These are phyloP conservation scores for Colletotrichum sp. DNA, from an alignment of 2,329 filamentous ascomycete genomes.

Conservation along the genomic window DNA sequence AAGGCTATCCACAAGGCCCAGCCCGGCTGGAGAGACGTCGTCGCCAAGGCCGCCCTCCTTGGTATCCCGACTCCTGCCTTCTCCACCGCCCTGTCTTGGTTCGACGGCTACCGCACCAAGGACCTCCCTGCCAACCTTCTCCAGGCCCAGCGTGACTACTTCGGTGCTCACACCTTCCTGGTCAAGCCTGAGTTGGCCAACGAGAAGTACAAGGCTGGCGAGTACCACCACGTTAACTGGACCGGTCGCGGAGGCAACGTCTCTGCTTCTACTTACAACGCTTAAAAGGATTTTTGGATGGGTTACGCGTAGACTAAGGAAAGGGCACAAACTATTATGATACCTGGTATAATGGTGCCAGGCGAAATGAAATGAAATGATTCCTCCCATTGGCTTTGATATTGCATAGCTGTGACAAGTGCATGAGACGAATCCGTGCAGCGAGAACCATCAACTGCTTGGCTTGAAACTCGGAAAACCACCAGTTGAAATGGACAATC, in stretches of 20 bases:
- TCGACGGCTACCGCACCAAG: constrained; percentile 97
- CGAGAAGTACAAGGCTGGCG: constrained; percentile 80
- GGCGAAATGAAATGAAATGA: constrained; percentile 18
- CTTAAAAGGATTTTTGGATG: constrained; percentile 59
- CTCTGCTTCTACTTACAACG: constrained; percentile 96
- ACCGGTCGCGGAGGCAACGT: constrained; percentile 97
- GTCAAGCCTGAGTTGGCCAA: constrained; percentile 82
- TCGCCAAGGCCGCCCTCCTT: constrained; percentile 89
- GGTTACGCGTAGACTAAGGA: constrained; percentile 17
- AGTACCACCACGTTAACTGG: constrained; percentile 99
- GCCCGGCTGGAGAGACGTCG: constrained; percentile 87
- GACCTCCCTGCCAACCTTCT: constrained; percentile 97
- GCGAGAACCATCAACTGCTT: background rate
- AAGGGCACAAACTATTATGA: constrained; percentile 12
- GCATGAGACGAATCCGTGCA: fast-evolving
- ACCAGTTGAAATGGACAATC: background rate
- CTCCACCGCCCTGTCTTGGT: constrained; percentile 97
- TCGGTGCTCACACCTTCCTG: constrained; percentile 90
- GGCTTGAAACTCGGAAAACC: background rate
- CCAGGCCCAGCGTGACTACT: constrained; percentile 99
- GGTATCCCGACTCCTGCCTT: constrained; percentile 97
- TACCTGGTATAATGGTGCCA: constrained; percentile 21
- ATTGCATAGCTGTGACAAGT: fast-evolving
- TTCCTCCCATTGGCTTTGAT: background rate
- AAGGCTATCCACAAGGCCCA: constrained; percentile 98